phyloP scores from a whole-genome alignment of 192 early-diverging fungal species.

The Coemansia sp. region DNA sequence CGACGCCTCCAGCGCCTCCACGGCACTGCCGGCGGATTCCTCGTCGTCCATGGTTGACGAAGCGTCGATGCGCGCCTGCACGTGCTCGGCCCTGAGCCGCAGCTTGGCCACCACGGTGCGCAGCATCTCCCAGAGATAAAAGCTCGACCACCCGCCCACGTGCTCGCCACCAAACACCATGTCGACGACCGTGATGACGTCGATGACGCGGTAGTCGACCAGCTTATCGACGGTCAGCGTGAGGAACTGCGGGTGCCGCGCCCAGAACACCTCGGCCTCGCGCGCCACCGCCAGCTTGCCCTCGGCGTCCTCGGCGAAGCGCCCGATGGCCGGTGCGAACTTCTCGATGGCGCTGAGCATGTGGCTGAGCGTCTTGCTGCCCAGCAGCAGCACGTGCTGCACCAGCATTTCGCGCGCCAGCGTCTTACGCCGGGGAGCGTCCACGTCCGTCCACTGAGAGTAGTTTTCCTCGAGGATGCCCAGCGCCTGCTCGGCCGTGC shows the following conservation, averaged over 20 bases:
- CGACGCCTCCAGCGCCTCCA: conserved; percentile 59
- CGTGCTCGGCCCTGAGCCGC: conserved; percentile 19
- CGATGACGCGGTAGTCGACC: conserved; percentile 91
- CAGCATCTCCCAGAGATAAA: conserved; percentile 84
- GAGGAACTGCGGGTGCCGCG: conserved; percentile 81
- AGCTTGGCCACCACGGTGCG: conserved; percentile 70
- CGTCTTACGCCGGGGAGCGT: conserved; percentile 27
- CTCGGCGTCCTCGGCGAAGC: conserved; percentile 53
- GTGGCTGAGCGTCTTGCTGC: conserved; percentile 93
- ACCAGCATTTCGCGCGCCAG: conserved; percentile 72
- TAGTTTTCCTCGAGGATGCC: conserved; percentile 50
- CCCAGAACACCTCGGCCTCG: conserved; percentile 76
- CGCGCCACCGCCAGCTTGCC: conserved; percentile 70
- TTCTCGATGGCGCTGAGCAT: conserved; percentile 88
- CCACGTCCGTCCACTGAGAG: conserved; percentile 39
- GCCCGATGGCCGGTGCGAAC: conserved; percentile 53
- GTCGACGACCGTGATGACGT: conserved; percentile 73
- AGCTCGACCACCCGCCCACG: conserved; percentile 42
- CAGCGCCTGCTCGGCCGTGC: conserved; percentile 45
- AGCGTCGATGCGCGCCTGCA: conserved; percentile 22
- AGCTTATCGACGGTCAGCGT: conserved; percentile 93
- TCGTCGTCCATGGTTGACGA: conserved; percentile 34
- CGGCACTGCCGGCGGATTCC: conserved; percentile 17
- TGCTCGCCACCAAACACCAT: conserved; percentile 66
- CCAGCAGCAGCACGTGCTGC: conserved; percentile 80